phyloP scores from a whole-genome alignment of 768 basidiomycete genomes.

The Amanita rimosa region DNA sequence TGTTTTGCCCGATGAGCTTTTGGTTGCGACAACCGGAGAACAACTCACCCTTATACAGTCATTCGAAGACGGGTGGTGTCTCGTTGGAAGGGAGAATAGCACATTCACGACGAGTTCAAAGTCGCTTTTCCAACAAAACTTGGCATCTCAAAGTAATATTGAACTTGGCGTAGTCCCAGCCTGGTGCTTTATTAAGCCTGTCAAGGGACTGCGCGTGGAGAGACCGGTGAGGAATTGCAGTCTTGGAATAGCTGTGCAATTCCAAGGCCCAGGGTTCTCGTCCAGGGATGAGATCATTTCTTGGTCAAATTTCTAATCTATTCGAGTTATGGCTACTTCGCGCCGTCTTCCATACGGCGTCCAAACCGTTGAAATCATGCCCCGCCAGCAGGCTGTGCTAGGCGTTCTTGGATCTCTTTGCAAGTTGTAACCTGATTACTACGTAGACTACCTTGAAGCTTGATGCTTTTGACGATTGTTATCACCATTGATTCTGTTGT shows the following conservation, averaged over 20 bases:
- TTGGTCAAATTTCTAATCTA: slow-evolving; percentile 59
- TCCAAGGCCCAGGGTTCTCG: slow-evolving; percentile 26
- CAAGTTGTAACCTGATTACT: no score
- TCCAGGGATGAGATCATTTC: slow-evolving; percentile 45
- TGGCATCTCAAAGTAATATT: slow-evolving; percentile 24
- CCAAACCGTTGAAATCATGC: no score
- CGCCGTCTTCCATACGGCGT: not conserved
- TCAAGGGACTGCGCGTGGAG: slow-evolving; percentile 45
- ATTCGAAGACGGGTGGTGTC: slow-evolving; percentile 76
- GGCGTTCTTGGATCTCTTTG: no score
- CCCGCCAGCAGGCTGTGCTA: no score
- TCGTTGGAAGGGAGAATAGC: slow-evolving; percentile 44
- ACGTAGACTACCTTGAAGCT: no score
- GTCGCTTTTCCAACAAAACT: slow-evolving; percentile 27
- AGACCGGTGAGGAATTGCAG: slow-evolving; percentile 55
- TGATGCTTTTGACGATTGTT: no score
- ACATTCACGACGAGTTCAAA: slow-evolving; percentile 20
- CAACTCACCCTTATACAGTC: slow-evolving; percentile 49
- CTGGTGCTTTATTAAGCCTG: slow-evolving; percentile 64
- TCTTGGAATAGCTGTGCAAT: slow-evolving; percentile 50
- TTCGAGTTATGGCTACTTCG: not conserved
- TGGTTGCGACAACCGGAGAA: slow-evolving; percentile 43
- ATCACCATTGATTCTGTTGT: no score
- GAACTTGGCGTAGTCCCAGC: slow-evolving; percentile 68
- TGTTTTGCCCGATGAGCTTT: slow-evolving; percentile 65